Evolutionary conservation across 2,329 filamentous ascomycete genomes (phyloP).

Genomic region (Hymenotorrendiella dingleyae): DNA sequence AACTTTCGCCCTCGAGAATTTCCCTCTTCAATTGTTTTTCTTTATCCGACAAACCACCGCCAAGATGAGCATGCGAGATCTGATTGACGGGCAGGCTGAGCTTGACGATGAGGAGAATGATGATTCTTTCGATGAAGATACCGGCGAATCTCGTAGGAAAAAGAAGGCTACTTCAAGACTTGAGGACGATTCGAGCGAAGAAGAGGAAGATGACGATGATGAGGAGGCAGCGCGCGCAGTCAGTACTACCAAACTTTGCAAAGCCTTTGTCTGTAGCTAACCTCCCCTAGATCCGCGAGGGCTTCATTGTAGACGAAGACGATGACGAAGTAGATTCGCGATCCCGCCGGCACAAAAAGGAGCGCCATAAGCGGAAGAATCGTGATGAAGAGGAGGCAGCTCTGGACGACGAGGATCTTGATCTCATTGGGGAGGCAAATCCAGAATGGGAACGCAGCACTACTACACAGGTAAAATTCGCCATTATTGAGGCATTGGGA

Average conservation of each 20-base stretch:
- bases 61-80: constrained; percentile 65
- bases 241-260: constrained; percentile 25
- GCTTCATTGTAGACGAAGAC: constrained; percentile 91
- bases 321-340: constrained; percentile 66
- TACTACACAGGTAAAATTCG: constrained; percentile 57
- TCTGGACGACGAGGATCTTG: constrained; percentile 92
- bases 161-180: constrained; percentile 34
- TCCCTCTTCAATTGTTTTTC: neutral
- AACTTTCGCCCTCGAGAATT: neutral
- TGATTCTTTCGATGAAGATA: constrained; percentile 74
- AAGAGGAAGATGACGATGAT: constrained; percentile 89
- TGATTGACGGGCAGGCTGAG: constrained; percentile 82
- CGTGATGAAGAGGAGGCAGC: constrained; percentile 76
- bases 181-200: constrained; percentile 84
- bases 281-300: constrained; percentile 68
- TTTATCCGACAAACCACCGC: constrained; percentile 3
- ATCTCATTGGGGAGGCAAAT: constrained; percentile 82
- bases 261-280: constrained; percentile 8
- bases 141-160: constrained; percentile 49
- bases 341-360: constrained; percentile 51
- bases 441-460: constrained; percentile 63
- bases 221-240: constrained; percentile 77
- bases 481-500: neutral
- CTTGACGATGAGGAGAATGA: constrained; percentile 82
- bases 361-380: constrained; percentile 62